Base-by-base conservation (phyloP, 331 rosid species). In the Spiraea crenata region DNA sequence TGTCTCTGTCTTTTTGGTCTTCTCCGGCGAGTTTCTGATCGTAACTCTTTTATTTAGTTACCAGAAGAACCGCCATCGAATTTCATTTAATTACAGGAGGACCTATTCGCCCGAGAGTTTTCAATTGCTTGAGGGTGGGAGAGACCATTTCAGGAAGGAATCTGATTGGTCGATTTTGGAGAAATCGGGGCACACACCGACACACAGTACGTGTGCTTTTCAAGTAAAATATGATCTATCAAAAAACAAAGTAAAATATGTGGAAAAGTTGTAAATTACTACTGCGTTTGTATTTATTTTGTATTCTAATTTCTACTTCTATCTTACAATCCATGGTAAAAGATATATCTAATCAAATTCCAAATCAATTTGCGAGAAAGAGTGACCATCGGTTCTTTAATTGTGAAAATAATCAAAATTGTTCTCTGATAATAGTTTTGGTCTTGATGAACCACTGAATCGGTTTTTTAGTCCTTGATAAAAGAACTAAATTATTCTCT, bases 11-110 rank as follows among this genome's bases (percentile, higher is more conserved):
- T 3, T 37, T n/a, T 13, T 59, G 65, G 45, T 37, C 45, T 57
- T 59, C 45, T 59, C 64, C 64, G 45, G 64, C 64, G 64, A 14
- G 45, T 39, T 13, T 58, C n/a, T 6, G 64, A 58, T 58, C 44
- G 19, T 58, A 14, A 19, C 10, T 5, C 3, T 14, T 37, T 37
- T 15, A 3, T 14, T 59, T 15, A 25, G 12, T 35, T 57, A 0
- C 10, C 17, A 31, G 15, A 52, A 15, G 44, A 17, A 35, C 1
- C 64, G 45, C 20, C 64, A 59, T 59, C 20, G 64, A 59, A 59
- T 15, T 59, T 37, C 6, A 15, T 19, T 19, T 7, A 35, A 37
- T 59, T 7, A 13, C 44, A 5, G 64, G 4, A 57, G 4, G 5
- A 57, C 9, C 55, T 15, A 7, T 25, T 49, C 62, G 9, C 6